These are phyloP conservation scores for Globisporangium spinosum DNA, from an alignment of 352 stramenopile species.

Conservation along the genomic window DNA sequence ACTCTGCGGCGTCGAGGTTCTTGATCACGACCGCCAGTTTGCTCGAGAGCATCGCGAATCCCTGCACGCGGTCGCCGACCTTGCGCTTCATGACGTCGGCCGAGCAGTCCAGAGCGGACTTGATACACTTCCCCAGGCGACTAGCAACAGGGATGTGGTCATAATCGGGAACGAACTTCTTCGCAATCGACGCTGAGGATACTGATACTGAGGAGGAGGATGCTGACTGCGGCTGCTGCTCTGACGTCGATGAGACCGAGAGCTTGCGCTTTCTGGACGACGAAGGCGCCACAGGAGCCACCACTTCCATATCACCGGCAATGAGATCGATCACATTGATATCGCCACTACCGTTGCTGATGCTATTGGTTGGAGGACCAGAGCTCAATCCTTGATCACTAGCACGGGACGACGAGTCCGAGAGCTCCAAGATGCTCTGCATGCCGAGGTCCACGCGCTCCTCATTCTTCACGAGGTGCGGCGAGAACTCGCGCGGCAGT, in stretches of 20 bases:
- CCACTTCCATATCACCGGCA: neutral
- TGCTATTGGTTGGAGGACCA: neutral
- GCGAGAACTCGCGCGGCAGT: neutral
- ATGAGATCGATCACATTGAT: slow-evolving; percentile 15
- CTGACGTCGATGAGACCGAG: slow-evolving; percentile 10
- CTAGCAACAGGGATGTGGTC: slow-evolving; percentile 6
- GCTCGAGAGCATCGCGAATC: slow-evolving; percentile 9
- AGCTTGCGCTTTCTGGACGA: slow-evolving; percentile 15
- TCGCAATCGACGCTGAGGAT: slow-evolving; percentile 9
- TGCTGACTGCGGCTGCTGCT: slow-evolving; percentile 1
- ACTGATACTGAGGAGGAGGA: neutral
- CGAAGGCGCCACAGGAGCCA: neutral
- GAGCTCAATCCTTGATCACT: neutral
- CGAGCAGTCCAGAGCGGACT: slow-evolving; percentile 12
- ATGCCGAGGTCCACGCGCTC: neutral
- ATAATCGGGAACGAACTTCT: slow-evolving; percentile 12
- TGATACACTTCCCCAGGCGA: slow-evolving; percentile 9
- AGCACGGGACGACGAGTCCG: neutral
- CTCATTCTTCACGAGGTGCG: slow-evolving; percentile 12
- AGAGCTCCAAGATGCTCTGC: slow-evolving; percentile 9
- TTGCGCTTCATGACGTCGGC: slow-evolving; percentile 16
- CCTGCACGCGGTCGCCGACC: slow-evolving; percentile 14
- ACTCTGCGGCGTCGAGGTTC: slow-evolving; percentile 9
- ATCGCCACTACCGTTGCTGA: neutral
- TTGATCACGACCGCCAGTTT: slow-evolving; percentile 14